Evolutionary conservation across 345 rosid species (phyloP).

Genomic region (Citrus australasica): DNA sequence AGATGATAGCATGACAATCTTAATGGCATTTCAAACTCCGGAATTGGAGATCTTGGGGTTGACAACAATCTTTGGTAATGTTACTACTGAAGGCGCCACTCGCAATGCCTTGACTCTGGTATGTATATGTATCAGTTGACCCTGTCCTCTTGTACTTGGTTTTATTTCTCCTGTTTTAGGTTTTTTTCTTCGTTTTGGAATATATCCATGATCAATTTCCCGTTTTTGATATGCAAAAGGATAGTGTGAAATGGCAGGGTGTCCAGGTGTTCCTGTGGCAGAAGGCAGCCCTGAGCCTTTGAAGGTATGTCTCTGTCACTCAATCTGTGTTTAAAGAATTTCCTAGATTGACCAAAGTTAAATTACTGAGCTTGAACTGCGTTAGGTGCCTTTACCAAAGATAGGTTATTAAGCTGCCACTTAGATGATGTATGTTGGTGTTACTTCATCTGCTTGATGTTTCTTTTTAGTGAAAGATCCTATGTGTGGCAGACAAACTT

Average conservation of each 20-base stretch:
- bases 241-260: conserved; percentile 96
- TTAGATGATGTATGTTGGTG: background rate
- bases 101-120: conserved; percentile 87
- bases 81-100: conserved; percentile 65
- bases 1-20: conserved; percentile 94
- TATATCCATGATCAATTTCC: conserved; percentile 47
- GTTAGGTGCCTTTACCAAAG: background rate
- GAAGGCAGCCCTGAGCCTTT: conserved; percentile 80
- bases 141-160: background rate
- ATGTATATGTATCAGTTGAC: conserved; percentile 19
- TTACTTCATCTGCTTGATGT: conserved; percentile 1
- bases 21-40: conserved; percentile 91
- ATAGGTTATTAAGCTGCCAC: background rate
- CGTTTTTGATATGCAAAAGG: conserved; percentile 56
- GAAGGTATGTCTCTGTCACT: conserved; percentile 42
- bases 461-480: background rate
- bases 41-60: conserved; percentile 75
- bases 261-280: conserved; percentile 78
- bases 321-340: conserved; percentile 1
- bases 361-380: background rate
- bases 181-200: conserved; percentile 14
- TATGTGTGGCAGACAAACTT: background rate
- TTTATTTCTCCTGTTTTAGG: background rate
- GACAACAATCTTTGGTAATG: conserved; percentile 91
- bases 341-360: background rate